Evolutionary conservation across 2,329 filamentous ascomycete species (phyloP), one percentile per base, ranked within the genome.

Genomic region (Arachnomyces sp.): DNA sequence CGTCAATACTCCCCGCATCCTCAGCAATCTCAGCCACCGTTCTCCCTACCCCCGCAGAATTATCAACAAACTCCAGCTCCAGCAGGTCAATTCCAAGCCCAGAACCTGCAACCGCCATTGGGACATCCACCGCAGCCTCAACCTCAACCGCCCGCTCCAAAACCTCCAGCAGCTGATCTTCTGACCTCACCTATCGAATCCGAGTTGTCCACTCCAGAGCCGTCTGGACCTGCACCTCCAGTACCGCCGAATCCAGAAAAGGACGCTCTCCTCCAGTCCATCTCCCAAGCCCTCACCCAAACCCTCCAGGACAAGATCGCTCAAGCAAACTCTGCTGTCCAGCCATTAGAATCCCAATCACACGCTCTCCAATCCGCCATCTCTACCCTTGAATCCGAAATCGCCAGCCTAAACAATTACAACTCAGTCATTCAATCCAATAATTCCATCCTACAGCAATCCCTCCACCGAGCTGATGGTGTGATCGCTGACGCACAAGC

Each of bases 181-280:
- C 69, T 84, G 39, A 76, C 77, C 28, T 78, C 78, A 14, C 75
- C 77, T 1, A 77, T 82, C 40, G 74, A 80, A 44, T 65, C 79
- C 4, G 69, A 75, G 15, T 61, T 80, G 3, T 74, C 75, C 8
- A 68, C 68, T 5, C 66, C 62, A 37, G 34, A 54, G 12, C 53
- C 57, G 36, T 51, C 59, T 4, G 56, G 57, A 6, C 73, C 82
- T 4, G 78, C 87, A 1, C 90, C 92, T 1, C 89, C 90, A 0
- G 87, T 95, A 25, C 90, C 92, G 0, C 89, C 88, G 0, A 98
- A 98, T 54, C 92, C 92, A 0, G 87, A 96, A 63, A 95, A 95
- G 59, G 88, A 96, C 61, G 82, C 84, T 14, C 76, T 96, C 12
- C 73, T 95, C 3, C 75, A 76, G 39, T 84, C 88, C 33, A 75